Conservation (phyloP, 2,329 filamentous ascomycete genomes). For the Colletotrichum higginsianum region DNA sequence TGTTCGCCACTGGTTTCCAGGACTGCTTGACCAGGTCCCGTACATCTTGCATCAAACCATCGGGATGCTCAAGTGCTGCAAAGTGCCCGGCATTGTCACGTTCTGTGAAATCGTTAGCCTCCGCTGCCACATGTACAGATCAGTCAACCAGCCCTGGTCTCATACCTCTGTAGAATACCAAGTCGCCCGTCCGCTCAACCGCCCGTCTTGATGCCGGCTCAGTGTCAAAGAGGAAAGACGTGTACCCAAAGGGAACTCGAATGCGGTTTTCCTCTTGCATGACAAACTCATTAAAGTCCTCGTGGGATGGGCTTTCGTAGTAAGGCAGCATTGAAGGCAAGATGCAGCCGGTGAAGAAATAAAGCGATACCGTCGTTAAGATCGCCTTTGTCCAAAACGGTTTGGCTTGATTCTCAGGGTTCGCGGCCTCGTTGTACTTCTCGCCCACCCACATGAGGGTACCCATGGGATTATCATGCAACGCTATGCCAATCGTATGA, state of each 20-base stretch:
- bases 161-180: constrained; percentile 43
- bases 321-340: constrained; percentile 44
- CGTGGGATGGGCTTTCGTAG: constrained; percentile 40
- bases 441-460: constrained; percentile 61
- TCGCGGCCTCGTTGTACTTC: constrained; percentile 49
- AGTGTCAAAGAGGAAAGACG: constrained; percentile 42
- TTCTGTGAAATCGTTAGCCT: constrained; percentile 27
- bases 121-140: too few species aligned
- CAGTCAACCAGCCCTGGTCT: neutral
- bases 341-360: constrained; percentile 47
- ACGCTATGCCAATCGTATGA: constrained; percentile 58
- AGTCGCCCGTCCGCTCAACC: constrained; percentile 42
- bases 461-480: constrained; percentile 60
- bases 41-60: constrained; percentile 27
- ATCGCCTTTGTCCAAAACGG: constrained; percentile 39
- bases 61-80: constrained; percentile 41
- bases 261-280: constrained; percentile 42
- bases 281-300: constrained; percentile 40
- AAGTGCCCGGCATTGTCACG: constrained; percentile 44
- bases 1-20: neutral
- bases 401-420: constrained; percentile 41
- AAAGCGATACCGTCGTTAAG: constrained; percentile 44
- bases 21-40: constrained; percentile 19
- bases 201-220: constrained; percentile 36
- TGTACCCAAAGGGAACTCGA: constrained; percentile 42